Evolutionary conservation across 192 early-diverging fungal genomes (phyloP).

Genomic region (Entophlyctis luteolus): DNA sequence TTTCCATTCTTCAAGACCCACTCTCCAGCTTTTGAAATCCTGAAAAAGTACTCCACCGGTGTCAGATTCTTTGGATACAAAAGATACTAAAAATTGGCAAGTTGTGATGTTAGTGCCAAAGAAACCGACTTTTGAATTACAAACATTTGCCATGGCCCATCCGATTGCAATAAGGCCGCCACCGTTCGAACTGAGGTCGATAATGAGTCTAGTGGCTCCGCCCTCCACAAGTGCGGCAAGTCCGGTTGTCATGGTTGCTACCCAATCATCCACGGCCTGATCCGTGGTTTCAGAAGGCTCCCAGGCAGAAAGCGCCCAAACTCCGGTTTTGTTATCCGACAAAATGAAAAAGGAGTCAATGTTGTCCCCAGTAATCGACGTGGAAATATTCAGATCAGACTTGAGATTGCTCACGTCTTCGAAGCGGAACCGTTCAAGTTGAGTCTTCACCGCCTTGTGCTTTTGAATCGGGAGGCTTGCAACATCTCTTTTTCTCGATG

Average conservation of each 20-base stretch:
- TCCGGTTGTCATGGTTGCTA: constrained; percentile 25
- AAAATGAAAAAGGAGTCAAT: constrained; percentile 14
- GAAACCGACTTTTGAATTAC: too few relatives aligned
- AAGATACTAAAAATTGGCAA: too few relatives aligned
- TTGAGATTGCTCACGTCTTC: neutral
- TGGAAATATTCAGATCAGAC: neutral
- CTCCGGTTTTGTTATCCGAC: constrained; percentile 12
- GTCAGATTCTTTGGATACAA: too few relatives aligned
- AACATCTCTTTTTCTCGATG: neutral
- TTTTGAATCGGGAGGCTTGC: neutral
- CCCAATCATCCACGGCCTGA: neutral
- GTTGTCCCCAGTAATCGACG: neutral
- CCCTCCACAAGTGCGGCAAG: constrained; percentile 16
- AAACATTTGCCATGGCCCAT: neutral
- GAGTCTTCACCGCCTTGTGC: neutral
- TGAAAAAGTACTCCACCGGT: too few relatives aligned
- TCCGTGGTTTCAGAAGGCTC: neutral
- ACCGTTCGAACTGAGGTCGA: constrained; percentile 35
- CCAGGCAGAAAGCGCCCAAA: constrained; percentile 21
- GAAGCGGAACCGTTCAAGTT: neutral
- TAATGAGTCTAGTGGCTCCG: constrained; percentile 30
- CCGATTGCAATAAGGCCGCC: constrained; percentile 26
- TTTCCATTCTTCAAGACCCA: too few relatives aligned
- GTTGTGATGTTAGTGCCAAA: too few relatives aligned
- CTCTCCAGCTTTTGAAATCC: too few relatives aligned